A percentile compares a stretch with the other conserved stretches of the same genome.
Evolutionary conservation across 2,329 filamentous ascomycete species (phyloP).

Genomic region (Fusarium foetens): DNA sequence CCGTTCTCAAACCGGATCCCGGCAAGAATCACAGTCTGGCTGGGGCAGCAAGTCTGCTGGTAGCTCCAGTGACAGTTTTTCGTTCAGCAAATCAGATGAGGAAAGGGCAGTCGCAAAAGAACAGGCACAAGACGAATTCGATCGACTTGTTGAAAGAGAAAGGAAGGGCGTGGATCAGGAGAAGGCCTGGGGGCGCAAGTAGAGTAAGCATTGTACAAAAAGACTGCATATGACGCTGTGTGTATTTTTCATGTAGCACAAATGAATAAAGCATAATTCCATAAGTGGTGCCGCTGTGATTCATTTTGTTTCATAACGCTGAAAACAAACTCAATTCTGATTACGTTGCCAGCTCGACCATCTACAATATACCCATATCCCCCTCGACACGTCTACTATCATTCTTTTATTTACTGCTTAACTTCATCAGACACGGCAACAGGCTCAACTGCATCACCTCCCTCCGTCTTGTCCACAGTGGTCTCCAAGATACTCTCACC

Average conservation of each 20-base stretch:
- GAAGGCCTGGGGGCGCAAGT: conserved; percentile 39
- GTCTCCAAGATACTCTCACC: conserved; percentile 57
- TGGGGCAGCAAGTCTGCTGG: conserved; percentile 45
- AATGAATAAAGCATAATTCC: not conserved
- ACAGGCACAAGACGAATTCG: conserved; percentile 63
- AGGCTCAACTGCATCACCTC: conserved; percentile 48
- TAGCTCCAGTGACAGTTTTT: conserved; percentile 45
- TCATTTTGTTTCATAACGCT: not conserved
- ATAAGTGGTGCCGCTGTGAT: not conserved
- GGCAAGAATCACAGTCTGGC: conserved; percentile 29
- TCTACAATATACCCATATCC: conserved; percentile 12
- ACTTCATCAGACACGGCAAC: conserved; percentile 50
- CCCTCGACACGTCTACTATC: not conserved
- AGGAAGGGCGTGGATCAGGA: conserved; percentile 47
- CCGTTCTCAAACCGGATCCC: conserved; percentile 18
- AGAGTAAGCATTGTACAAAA: not conserved
- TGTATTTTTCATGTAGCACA: conserved; percentile 8
- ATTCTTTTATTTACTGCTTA: conserved; percentile 39
- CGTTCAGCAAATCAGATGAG: conserved; percentile 51
- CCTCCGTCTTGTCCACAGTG: conserved; percentile 50
- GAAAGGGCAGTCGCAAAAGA: conserved; percentile 53
- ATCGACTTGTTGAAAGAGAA: conserved; percentile 60
- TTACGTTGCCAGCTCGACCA: conserved; percentile 15
- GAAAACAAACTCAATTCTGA: conserved; percentile 2
- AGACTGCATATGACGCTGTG: conserved; percentile 5